Evolutionary conservation across 345 rosid species (phyloP).

Genomic region (Dimocarpus longan): DNA sequence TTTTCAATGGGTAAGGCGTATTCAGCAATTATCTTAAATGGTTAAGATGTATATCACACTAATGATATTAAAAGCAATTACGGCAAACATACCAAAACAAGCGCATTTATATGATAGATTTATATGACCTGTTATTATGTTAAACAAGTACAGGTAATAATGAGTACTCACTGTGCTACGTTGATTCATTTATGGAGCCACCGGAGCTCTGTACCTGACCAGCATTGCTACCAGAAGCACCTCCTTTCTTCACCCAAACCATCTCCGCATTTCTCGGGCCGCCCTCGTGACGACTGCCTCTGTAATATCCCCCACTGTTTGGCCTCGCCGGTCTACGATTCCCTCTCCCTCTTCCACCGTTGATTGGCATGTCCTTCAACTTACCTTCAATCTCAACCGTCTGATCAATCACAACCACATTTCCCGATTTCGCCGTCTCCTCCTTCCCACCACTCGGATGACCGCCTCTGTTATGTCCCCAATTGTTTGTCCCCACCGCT

Average conservation of each 20-base stretch:
- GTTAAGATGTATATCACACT: no score
- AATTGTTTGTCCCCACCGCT: background rate
- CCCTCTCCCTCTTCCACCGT: background rate
- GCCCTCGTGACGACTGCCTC: background rate
- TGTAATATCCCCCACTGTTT: background rate
- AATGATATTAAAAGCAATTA: background rate
- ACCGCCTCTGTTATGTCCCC: background rate
- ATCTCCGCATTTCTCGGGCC: background rate
- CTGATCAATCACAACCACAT: constrained; percentile 8
- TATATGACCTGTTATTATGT: no score
- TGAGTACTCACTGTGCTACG: background rate
- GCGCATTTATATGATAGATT: background rate
- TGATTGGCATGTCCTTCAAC: background rate
- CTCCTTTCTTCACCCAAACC: constrained; percentile 55
- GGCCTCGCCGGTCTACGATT: background rate
- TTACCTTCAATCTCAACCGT: constrained; percentile 18
- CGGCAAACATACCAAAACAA: background rate
- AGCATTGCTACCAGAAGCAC: constrained; percentile 22
- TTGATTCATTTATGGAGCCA: constrained; percentile 7
- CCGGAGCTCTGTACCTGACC: constrained; percentile 18
- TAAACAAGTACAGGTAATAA: background rate
- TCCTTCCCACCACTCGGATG: constrained; percentile 6
- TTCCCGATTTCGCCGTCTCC: background rate
- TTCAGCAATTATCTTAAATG: no score
- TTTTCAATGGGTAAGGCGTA: no score